Evolutionary conservation across 2,329 filamentous ascomycete species (phyloP), one percentile per base, ranked within the genome.

Genomic region (Talaromyces sp.): DNA sequence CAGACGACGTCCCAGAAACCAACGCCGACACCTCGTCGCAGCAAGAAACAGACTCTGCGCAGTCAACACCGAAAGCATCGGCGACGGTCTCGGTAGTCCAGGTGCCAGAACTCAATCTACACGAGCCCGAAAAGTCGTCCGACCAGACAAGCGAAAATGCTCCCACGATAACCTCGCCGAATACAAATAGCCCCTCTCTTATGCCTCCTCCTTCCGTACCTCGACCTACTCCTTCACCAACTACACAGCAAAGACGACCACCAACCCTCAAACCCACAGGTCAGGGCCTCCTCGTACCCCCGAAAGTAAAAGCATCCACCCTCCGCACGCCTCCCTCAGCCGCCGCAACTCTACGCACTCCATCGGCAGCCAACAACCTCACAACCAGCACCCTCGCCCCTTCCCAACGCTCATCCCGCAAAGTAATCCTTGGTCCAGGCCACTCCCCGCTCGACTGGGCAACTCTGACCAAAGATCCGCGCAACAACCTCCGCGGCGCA

Each of bases 361-460:
- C 78, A 13, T 72, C 2, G 81, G 70, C 65, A 78, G 78, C 69
- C 64, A 78, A 78, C 70, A 71, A 76, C 54, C 78, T 80, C 47
- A 74, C 80, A 49, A 78, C 73, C 68, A 78, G 73, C 70, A 79
- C 78, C 57, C 76, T 82, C 17, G 73, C 78, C 49, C 76, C 83
- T 9, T 71, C 72, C 7, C 77, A 78, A 65, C 79, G 85, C 76
- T 67, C 76, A 15, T 75, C 76, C 4, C 73, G 75, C 19, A 74
- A 94, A 73, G 91, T 97, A 4, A 83, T 90, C 9, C 86, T 99
- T 4, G 86, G 88, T n/a, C 95, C 95, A 0, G 94, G 95, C 37
- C 93, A 94, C 81, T 97, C 92, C 2, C 94, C 95, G 0, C 87
- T 99, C 13, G 95, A 99, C 84, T 99, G 95, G 95, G 95, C 95